Conservation (phyloP, 202 grass and related monocot genomes). For the Elaeis oleifera region DNA sequence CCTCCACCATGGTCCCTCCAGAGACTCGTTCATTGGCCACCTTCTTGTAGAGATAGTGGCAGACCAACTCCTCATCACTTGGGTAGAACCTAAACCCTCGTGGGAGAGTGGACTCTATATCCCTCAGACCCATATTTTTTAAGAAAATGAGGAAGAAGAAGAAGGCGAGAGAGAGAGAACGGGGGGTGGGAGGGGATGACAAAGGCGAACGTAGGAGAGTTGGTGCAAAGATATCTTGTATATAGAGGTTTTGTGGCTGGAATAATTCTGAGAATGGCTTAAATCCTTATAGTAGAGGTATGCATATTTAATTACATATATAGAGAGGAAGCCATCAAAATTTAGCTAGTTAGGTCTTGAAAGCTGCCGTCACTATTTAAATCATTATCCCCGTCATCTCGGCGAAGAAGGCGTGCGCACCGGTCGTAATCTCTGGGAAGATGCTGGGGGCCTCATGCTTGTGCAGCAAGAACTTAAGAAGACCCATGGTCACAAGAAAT, state of each 20-base stretch:
- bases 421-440: constrained; percentile 2
- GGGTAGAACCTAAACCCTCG: constrained; percentile 86
- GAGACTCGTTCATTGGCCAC: constrained; percentile 43
- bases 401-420: constrained; percentile 7
- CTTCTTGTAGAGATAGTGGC: constrained; percentile 83
- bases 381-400: constrained; percentile 15
- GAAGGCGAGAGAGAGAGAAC: neutral
- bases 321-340: neutral
- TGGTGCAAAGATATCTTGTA: neutral
- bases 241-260: constrained; percentile 21
- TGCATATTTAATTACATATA: constrained; percentile 3
- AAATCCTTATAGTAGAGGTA: neutral
- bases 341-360: constrained; percentile 4
- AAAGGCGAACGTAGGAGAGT: constrained; percentile 5
- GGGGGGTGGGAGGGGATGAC: neutral
- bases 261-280: constrained; percentile 15
- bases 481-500: constrained; percentile 61
- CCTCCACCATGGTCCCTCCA: constrained; percentile 72
- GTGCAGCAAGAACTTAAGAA: constrained; percentile 6
- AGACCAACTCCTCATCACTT: constrained; percentile 83
- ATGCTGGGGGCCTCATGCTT: neutral
- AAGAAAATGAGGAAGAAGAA: neutral
- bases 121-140: constrained; percentile 57
- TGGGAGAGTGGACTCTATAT: constrained; percentile 76
- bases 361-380: neutral